phyloP scores from a whole-genome alignment of 768 basidiomycete species.

The Clathrus columnatus region DNA sequence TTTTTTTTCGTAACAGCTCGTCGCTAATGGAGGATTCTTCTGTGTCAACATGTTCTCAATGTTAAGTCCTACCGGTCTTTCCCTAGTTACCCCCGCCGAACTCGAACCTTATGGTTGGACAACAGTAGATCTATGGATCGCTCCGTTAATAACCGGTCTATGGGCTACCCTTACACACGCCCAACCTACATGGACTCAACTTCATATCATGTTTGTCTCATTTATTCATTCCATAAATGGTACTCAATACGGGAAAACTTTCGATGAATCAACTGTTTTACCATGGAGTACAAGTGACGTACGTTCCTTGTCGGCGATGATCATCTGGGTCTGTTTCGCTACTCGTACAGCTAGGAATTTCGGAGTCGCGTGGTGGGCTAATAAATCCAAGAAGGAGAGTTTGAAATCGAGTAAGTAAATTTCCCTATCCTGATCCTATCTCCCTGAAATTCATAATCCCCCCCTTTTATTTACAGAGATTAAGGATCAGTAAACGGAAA shows the following conservation, averaged over 20 bases:
- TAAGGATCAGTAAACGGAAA: not conserved
- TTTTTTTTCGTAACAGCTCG: conserved; percentile 33
- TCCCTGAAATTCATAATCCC: too few species aligned
- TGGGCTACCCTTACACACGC: conserved; percentile 81
- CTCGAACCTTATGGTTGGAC: conserved; percentile 81
- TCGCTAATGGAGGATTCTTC: conserved; percentile 78
- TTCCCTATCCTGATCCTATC: not conserved
- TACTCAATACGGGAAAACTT: conserved; percentile 10
- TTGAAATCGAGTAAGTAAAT: conserved; percentile 12
- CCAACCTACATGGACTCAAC: conserved; percentile 55
- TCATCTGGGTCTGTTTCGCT: conserved; percentile 54
- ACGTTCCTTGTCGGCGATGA: conserved; percentile 59
- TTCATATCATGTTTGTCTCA: conserved; percentile 11
- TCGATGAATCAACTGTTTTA: conserved; percentile 49
- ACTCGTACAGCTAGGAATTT: conserved; percentile 62
- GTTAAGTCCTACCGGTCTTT: conserved; percentile 60
- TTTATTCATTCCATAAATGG: conserved; percentile 12
- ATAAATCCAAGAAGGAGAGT: conserved; percentile 5
- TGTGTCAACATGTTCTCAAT: conserved; percentile 65
- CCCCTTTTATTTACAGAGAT: not conserved
- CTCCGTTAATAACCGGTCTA: conserved; percentile 64
- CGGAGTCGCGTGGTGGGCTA: conserved; percentile 17
- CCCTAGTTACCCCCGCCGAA: conserved; percentile 70
- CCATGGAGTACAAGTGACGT: conserved; percentile 50
- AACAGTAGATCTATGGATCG: conserved; percentile 77